These are phyloP conservation scores for Cyclostephanos tholiformis DNA, from an alignment of 108 stramenopile genomes.

Conservation along the genomic window DNA sequence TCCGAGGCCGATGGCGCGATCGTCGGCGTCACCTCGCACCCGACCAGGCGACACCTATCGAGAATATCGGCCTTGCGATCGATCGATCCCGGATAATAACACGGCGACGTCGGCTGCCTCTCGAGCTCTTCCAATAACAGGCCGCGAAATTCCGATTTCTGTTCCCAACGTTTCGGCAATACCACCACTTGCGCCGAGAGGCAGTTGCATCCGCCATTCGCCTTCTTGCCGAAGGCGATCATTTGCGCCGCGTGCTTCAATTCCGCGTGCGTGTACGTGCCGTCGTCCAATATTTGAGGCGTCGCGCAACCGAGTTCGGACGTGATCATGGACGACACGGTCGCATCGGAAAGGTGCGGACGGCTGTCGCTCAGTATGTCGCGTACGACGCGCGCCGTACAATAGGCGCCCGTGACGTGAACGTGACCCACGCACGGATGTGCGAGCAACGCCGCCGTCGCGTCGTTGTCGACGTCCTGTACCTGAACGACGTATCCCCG, in stretches of 20 bases:
- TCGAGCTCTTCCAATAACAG: slow-evolving; percentile 16
- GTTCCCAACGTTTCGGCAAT: slow-evolving; percentile 19
- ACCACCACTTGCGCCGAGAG: slow-evolving; percentile 40
- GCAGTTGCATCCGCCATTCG: slow-evolving; percentile 37
- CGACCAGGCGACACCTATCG: slow-evolving; percentile 12
- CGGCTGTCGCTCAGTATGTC: slow-evolving; percentile 1
- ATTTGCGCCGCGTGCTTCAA: slow-evolving; percentile 2
- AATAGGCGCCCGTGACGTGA: slow-evolving; percentile 22
- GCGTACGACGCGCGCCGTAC: slow-evolving; percentile 16
- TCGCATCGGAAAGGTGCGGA: not conserved
- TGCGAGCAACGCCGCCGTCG: slow-evolving; percentile 8
- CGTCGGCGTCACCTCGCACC: slow-evolving; percentile 7
- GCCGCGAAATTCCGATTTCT: slow-evolving; percentile 24
- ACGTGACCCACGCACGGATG: slow-evolving; percentile 23
- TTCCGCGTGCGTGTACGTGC: slow-evolving; percentile 13
- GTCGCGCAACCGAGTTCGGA: slow-evolving; percentile 35
- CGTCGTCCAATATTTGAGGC: slow-evolving; percentile 15
- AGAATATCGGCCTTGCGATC: slow-evolving; percentile 12
- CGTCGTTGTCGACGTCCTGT: slow-evolving; percentile 6
- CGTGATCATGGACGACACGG: slow-evolving; percentile 15
- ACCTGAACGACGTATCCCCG: slow-evolving; percentile 16
- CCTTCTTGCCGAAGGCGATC: slow-evolving; percentile 25
- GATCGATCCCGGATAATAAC: slow-evolving; percentile 39
- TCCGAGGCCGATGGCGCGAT: slow-evolving; percentile 11
- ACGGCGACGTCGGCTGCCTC: slow-evolving; percentile 11